Base-by-base conservation (phyloP, 139 green algal genomes). In the Eudorina sp. region DNA sequence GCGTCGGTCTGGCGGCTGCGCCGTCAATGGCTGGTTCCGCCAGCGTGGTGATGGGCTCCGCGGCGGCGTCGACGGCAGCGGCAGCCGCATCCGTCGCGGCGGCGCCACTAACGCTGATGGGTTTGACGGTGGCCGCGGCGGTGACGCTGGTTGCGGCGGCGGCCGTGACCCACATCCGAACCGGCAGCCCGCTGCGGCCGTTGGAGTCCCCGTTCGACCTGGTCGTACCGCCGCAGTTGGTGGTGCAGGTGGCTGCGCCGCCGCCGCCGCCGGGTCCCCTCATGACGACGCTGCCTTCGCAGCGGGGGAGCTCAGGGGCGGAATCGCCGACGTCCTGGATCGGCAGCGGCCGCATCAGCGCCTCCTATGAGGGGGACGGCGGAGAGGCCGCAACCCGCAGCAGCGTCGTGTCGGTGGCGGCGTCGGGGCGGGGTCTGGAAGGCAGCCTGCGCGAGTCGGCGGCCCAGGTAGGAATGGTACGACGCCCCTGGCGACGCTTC, bases 61-160 rank as follows among this genome's bases (percentile, higher is more conserved):
- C 73, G 45, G 73, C 73, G 4, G 68, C n/a, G 6, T 66, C 79
- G 3, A 41, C 27, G 2, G 79, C 34, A 11, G 29, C 25, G 11
- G 53, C 79, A n/a, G n/a, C 73, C 27, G 68, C n/a, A 11, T 66
- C 79, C 3, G 58, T 25, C 4, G 79, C 34, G 18, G 29, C 25
- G 11, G 53, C 79, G 38, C 79, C 79, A 11, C 29, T 85, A 31
- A 62, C 79, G 38, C 29, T 85, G 41, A n/a, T 85, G 18, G 58
- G 79, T 4, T 23, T 85, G 1, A 70, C 58, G 40, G 78, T 27
- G 27, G 58, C 40, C 16, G 79, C 79, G 14, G 79, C 79, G 23
- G 13, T 85, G 40, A 60, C 79, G 3, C 25, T 75, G 38, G 79
- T 85, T 3, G 58, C 58, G 16, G 79, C 79, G 41, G 55, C 78